A percentile compares a stretch with the other conserved stretches of the same genome.
Conservation (phyloP, 768 basidiomycete genomes). For the Collybiopsis luxurians region DNA sequence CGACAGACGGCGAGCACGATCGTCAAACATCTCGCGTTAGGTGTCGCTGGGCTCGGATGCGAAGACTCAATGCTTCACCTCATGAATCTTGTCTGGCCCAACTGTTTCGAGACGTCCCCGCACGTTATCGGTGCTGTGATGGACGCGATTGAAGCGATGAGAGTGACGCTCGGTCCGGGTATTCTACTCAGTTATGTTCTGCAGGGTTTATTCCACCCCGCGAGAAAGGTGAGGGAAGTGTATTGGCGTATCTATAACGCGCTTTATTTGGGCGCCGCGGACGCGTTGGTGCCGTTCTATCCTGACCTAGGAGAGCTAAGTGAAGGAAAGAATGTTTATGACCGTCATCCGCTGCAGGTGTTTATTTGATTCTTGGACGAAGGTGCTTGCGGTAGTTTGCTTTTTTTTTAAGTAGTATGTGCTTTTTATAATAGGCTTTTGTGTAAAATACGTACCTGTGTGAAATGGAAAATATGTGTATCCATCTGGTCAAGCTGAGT, state of each 20-base stretch:
- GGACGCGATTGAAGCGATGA: conserved; percentile 98
- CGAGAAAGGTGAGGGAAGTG: conserved; percentile 94
- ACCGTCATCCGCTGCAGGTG: conserved; percentile 79
- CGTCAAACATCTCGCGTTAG: conserved; percentile 96
- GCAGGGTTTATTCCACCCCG: conserved; percentile 96
- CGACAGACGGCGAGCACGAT: conserved; percentile 98
- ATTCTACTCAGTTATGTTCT: conserved; percentile 88
- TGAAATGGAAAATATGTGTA: no score
- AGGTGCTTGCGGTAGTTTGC: no score
- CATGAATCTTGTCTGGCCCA: conserved; percentile 99
- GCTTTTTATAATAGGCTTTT: background rate
- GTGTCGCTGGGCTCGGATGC: conserved; percentile 94
- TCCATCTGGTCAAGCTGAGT: no score
- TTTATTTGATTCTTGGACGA: conserved; percentile 60
- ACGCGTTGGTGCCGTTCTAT: conserved; percentile 94
- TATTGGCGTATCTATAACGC: conserved; percentile 98
- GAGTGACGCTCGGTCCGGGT: conserved; percentile 92
- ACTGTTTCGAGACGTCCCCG: conserved; percentile 97
- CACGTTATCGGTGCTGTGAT: conserved; percentile 98
- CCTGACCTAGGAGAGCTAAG: conserved; percentile 88
- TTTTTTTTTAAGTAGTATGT: background rate
- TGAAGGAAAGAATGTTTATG: conserved; percentile 88
- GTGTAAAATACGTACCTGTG: no score
- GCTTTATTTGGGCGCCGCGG: conserved; percentile 85
- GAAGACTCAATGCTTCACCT: conserved; percentile 98